Conservation (phyloP, 2,329 filamentous ascomycete species). For the Fonsecaea nubica region DNA sequence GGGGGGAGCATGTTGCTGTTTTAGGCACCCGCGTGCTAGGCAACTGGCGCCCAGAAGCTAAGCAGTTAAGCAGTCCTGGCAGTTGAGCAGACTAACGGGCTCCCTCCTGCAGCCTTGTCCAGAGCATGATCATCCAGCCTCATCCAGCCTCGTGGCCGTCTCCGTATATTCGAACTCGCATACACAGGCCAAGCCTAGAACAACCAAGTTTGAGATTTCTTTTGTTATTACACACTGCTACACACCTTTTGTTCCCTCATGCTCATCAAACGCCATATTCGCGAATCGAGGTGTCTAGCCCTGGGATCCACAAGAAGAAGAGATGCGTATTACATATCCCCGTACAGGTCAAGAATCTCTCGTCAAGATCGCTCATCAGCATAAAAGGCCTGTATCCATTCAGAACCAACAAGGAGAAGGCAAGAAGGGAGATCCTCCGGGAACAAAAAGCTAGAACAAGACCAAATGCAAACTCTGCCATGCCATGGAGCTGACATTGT, state of each 20-base stretch:
- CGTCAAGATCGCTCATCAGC: slow-evolving; percentile 33
- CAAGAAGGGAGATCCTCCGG: slow-evolving; percentile 31
- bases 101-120: no score
- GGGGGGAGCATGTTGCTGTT: not conserved
- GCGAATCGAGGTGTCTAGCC: slow-evolving; percentile 16
- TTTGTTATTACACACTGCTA: slow-evolving; percentile 31
- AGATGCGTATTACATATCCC: slow-evolving; percentile 23
- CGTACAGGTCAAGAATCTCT: slow-evolving; percentile 30
- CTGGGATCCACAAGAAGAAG: slow-evolving; percentile 1
- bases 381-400: slow-evolving; percentile 19
- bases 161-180: not conserved
- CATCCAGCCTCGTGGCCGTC: no score
- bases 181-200: not conserved
- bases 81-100: no score
- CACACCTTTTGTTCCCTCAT: slow-evolving; percentile 28
- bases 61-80: not conserved
- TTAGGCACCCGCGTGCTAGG: not conserved
- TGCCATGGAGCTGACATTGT: not conserved
- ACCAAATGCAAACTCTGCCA: slow-evolving; percentile 7
- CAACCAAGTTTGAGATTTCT: slow-evolving; percentile 1
- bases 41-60: not conserved
- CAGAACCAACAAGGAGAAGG: slow-evolving; percentile 22
- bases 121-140: no score
- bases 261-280: slow-evolving; percentile 28
- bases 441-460: slow-evolving; percentile 14